Conservation (phyloP, 140 eudicot genomes). For the Bidens hawaiensis region DNA sequence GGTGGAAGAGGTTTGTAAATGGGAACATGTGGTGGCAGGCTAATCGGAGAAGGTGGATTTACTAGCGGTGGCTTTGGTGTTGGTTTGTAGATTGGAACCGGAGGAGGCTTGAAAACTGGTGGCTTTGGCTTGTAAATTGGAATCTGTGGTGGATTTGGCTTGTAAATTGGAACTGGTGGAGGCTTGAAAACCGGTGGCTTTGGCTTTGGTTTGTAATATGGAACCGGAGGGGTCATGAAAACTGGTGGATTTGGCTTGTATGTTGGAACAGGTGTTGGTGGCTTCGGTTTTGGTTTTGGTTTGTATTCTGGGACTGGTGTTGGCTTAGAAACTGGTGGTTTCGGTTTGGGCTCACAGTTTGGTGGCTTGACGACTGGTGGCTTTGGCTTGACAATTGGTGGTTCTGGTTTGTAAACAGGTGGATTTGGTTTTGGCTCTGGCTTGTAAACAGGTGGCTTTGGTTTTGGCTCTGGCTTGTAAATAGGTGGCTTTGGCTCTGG, state of each 20-base stretch:
- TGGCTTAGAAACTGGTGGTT: slow-evolving; percentile 24
- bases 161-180: slow-evolving; percentile 21
- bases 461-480: slow-evolving; percentile 20
- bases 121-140: slow-evolving; percentile 20
- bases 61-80: slow-evolving; percentile 30
- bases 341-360: slow-evolving; percentile 35
- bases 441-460: slow-evolving; percentile 28
- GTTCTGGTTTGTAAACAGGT: slow-evolving; percentile 8
- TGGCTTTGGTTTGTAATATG: slow-evolving; percentile 27
- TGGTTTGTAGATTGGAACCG: slow-evolving; percentile 33
- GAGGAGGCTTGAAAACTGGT: slow-evolving; percentile 25
- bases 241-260: slow-evolving; percentile 33
- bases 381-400: slow-evolving; percentile 2
- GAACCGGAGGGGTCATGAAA: slow-evolving; percentile 17
- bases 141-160: slow-evolving; percentile 21
- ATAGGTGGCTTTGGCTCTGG: slow-evolving; percentile 36
- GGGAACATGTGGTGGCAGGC: slow-evolving; percentile 33
- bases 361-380: slow-evolving; percentile 32
- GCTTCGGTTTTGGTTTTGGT: slow-evolving; percentile 24
- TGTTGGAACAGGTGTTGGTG: slow-evolving; percentile 24
- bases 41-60: slow-evolving; percentile 6
- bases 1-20: slow-evolving; percentile 41
- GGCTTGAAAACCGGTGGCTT: slow-evolving; percentile 27
- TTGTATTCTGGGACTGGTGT: slow-evolving; percentile 18
- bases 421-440: slow-evolving; percentile 36